A percentile compares a stretch with the other conserved stretches of the same genome.
Conservation (phyloP, 352 stramenopile species). For the Peronospora tabacina region DNA sequence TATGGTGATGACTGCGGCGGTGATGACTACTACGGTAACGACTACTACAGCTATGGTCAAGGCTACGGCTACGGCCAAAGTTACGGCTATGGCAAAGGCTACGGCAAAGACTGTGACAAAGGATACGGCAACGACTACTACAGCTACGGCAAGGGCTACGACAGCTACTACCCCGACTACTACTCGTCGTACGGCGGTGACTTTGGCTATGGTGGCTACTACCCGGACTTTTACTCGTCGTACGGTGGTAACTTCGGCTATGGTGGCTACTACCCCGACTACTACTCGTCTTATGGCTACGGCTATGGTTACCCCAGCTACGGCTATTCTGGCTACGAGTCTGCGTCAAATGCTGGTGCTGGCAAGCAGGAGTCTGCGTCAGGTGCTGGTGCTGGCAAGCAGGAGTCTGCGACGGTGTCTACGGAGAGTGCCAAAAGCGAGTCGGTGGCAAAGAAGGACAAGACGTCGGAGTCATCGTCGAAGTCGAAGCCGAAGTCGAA, state of each 20-base stretch:
- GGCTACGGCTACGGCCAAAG: no score
- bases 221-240: conserved; percentile 5
- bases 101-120: neutral
- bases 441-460: conserved; percentile 5
- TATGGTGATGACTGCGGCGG: conserved; percentile 1
- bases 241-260: conserved; percentile 1
- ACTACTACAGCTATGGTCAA: neutral
- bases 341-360: neutral
- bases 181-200: conserved; percentile 5
- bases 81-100: neutral
- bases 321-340: conserved; percentile 6
- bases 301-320: conserved; percentile 6
- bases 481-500: neutral
- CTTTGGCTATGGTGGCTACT: conserved; percentile 3
- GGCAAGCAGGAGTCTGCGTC: conserved; percentile 1
- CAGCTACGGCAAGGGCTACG: neutral
- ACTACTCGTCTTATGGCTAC: conserved; percentile 2
- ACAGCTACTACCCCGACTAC: conserved; percentile 6
- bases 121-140: neutral
- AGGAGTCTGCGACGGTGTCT: neutral
- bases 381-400: no score
- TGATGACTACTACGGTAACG: neutral
- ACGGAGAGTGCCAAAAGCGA: neutral
- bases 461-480: neutral
- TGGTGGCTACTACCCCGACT: conserved; percentile 4